Evolutionary conservation across 1,284 basidiomycete genomes (phyloP).

Genomic region (Erythrobasidium hasegawianum): DNA sequence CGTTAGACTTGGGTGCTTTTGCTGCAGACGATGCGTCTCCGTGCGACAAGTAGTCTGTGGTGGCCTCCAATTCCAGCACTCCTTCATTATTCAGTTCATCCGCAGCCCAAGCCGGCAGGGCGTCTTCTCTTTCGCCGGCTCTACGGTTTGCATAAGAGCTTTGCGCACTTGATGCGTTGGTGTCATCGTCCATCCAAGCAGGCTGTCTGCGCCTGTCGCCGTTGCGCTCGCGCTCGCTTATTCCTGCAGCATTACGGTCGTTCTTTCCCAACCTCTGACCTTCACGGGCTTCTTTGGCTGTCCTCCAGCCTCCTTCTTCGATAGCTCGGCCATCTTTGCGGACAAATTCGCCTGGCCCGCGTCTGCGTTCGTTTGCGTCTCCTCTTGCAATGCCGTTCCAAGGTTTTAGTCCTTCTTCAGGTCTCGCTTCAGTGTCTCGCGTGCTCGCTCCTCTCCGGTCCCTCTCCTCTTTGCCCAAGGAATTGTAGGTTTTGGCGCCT

Average conservation of each 20-base stretch:
- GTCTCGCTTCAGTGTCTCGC: conserved; percentile 1
- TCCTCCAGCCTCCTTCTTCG: conserved; percentile 33
- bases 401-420: conserved; percentile 4
- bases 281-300: conserved; percentile 7
- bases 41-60: neutral
- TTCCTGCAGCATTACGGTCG: neutral
- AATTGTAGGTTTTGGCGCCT: conserved; percentile 8
- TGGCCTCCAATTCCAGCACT: neutral
- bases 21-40: neutral
- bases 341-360: conserved; percentile 27
- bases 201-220: conserved; percentile 32
- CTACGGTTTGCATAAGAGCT: neutral
- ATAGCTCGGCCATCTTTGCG: conserved; percentile 31
- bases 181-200: conserved; percentile 34
- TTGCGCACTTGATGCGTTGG: neutral
- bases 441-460: conserved; percentile 5
- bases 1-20: neutral
- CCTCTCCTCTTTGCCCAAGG: neutral
- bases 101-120: conserved; percentile 20
- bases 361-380: conserved; percentile 9
- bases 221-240: neutral
- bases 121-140: neutral
- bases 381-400: conserved; percentile 9
- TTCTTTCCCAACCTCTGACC: neutral
- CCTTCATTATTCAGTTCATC: conserved; percentile 2